phyloP scores from a whole-genome alignment of 148 eudicot genomes.

The Beta vulgaris region DNA sequence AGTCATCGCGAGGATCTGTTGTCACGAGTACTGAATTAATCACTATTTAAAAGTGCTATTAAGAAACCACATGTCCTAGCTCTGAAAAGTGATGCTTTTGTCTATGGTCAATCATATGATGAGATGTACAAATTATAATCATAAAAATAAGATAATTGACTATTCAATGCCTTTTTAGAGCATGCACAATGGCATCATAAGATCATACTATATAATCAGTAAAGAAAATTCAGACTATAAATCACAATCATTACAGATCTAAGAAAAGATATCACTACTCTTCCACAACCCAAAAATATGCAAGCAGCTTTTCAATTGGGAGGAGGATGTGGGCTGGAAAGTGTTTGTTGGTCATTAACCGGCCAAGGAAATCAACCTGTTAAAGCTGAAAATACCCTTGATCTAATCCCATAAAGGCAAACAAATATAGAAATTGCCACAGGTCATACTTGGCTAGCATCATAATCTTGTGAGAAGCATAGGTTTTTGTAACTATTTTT shows the following conservation, averaged over 20 bases:
- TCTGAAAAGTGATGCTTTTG: neutral
- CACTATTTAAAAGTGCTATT: neutral
- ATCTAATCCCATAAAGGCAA: neutral
- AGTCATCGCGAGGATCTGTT: conserved; percentile 98
- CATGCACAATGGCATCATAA: neutral
- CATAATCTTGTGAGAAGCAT: neutral
- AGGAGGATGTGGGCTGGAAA: neutral
- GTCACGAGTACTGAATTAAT: conserved; percentile 21
- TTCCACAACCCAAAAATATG: neutral
- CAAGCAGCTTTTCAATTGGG: neutral
- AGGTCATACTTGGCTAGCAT: neutral
- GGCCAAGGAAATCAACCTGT: neutral
- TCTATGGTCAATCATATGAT: neutral
- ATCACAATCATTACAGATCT: neutral
- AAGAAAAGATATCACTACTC: neutral
- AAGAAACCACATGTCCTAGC: neutral
- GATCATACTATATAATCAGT: neutral
- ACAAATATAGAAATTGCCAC: neutral
- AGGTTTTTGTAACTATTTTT: neutral
- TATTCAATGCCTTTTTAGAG: neutral
- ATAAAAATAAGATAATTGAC: neutral
- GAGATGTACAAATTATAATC: neutral
- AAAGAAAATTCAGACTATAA: neutral
- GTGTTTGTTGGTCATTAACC: neutral
- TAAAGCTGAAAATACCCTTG: neutral